Percentiles rank a stretch among this genome's conserved stretches.
phyloP scores from a whole-genome alignment of 192 early-diverging fungal species.

The Backusella sp. region DNA sequence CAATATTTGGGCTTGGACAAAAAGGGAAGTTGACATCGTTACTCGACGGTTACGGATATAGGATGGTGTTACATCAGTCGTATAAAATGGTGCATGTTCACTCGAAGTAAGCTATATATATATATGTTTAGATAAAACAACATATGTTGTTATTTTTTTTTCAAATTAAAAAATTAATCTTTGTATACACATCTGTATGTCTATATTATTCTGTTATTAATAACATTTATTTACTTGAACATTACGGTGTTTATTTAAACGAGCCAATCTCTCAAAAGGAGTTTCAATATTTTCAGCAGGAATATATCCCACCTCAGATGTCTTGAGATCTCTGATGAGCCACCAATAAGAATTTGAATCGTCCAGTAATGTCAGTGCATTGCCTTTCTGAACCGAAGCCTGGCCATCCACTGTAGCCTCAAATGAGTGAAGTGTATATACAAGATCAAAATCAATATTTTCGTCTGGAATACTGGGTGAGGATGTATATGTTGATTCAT shows the following conservation, averaged over 20 bases:
- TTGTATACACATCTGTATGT: neutral
- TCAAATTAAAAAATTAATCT: slow-evolving; percentile 9
- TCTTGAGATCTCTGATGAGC: slow-evolving; percentile 63
- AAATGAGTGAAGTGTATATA: slow-evolving; percentile 83
- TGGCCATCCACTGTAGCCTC: slow-evolving; percentile 79
- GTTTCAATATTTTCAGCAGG: slow-evolving; percentile 85
- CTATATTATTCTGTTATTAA: neutral
- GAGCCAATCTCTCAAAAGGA: slow-evolving; percentile 72
- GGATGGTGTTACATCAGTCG: slow-evolving; percentile 7
- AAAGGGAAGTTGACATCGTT: slow-evolving; percentile 11
- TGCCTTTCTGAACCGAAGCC: slow-evolving; percentile 71
- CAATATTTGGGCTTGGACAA: slow-evolving; percentile 29
- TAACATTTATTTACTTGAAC: slow-evolving; percentile 42
- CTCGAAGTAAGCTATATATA: slow-evolving; percentile 55
- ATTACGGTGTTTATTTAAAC: slow-evolving; percentile 73
- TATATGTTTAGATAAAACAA: neutral
- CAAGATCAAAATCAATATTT: slow-evolving; percentile 69
- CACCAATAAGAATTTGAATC: slow-evolving; percentile 84
- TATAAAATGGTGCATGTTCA: slow-evolving; percentile 40
- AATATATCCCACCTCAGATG: slow-evolving; percentile 73
- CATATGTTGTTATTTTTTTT: neutral
- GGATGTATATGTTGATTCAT: slow-evolving; percentile 36
- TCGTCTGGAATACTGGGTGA: slow-evolving; percentile 46
- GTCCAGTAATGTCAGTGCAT: slow-evolving; percentile 70
- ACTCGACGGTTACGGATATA: slow-evolving; percentile 27